Percentiles rank a stretch among this genome's conserved stretches.
Evolutionary conservation across 768 basidiomycete genomes (phyloP).

Genomic region (Boletus pseudopeckii): DNA sequence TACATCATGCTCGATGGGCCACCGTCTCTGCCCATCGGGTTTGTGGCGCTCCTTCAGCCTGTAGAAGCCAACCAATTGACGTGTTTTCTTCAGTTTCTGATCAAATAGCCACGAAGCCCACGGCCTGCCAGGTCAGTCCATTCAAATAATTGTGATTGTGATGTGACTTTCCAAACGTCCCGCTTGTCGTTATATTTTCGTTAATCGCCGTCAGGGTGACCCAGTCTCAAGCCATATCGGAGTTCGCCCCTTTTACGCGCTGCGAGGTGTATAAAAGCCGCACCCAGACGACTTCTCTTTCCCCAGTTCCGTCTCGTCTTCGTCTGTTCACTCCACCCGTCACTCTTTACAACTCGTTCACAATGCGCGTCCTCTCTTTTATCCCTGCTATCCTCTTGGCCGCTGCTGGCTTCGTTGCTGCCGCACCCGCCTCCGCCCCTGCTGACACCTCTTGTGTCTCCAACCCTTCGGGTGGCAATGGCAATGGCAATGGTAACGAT

Average conservation of each 20-base stretch:
- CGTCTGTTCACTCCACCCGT: background rate
- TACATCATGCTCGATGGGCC: background rate
- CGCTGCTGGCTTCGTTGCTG: constrained; percentile 6
- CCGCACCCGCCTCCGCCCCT: constrained; percentile 1
- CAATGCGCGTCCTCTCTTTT: constrained; percentile 17
- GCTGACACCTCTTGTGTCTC: constrained; percentile 4
- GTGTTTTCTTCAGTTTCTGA: constrained; percentile 1
- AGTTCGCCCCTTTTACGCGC: background rate
- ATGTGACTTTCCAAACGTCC: background rate
- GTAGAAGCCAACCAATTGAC: constrained; percentile 3
- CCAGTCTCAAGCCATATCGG: background rate
- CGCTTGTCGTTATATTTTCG: background rate
- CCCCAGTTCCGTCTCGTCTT: constrained; percentile 2
- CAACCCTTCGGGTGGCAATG: background rate
- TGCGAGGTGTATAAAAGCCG: constrained; percentile 14
- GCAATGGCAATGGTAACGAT: constrained; percentile 6
- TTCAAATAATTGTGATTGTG: constrained; percentile 36
- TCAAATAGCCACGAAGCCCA: background rate
- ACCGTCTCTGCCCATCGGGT: background rate
- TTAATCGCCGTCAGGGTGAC: background rate
- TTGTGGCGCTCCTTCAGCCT: background rate
- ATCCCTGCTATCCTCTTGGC: constrained; percentile 11
- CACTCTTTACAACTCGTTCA: constrained; percentile 9
- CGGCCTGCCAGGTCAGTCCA: constrained; percentile 6
- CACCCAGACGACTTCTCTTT: background rate